A percentile compares a stretch with the other conserved stretches of the same genome.
Evolutionary conservation across 768 basidiomycete genomes (phyloP).

Genomic region (Russula sp.): DNA sequence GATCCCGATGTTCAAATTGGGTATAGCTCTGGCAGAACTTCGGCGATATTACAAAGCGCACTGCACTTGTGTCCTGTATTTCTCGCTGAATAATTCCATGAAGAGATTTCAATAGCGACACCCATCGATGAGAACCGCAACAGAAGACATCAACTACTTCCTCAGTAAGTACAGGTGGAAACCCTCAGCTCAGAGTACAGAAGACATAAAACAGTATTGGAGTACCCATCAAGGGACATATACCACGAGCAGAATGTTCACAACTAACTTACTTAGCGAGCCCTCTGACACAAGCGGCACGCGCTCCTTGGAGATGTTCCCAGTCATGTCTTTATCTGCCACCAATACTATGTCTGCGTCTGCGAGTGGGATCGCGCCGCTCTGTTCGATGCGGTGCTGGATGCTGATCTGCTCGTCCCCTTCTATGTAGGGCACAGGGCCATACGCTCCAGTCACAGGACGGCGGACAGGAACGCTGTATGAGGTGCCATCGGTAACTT

Average conservation of each 20-base stretch:
- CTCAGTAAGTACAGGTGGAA: not conserved
- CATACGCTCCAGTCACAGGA: conserved; percentile 42
- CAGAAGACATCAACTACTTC: not conserved
- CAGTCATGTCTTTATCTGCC: conserved; percentile 44
- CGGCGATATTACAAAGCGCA: not conserved
- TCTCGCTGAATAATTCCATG: not conserved
- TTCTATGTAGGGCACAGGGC: conserved; percentile 36
- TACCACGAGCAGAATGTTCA: conserved; percentile 68
- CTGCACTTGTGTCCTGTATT: not conserved
- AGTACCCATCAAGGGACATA: conserved; percentile 49
- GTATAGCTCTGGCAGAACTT: not conserved
- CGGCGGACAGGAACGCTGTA: conserved; percentile 31
- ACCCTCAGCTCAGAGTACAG: not conserved
- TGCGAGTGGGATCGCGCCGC: conserved; percentile 57
- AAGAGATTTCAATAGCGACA: not conserved
- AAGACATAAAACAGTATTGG: not conserved
- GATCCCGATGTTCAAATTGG: not conserved
- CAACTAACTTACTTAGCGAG: conserved; percentile 64
- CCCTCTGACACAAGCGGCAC: conserved; percentile 64
- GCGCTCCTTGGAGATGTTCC: conserved; percentile 52
- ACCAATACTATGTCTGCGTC: conserved; percentile 59
- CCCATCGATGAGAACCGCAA: not conserved
- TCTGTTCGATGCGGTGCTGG: conserved; percentile 53
- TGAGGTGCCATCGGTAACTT: conserved; percentile 36
- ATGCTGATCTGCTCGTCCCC: conserved; percentile 34